Base-by-base conservation (phyloP, 1,139 yeast species). In the Saccharomyces pastorianus region DNA sequence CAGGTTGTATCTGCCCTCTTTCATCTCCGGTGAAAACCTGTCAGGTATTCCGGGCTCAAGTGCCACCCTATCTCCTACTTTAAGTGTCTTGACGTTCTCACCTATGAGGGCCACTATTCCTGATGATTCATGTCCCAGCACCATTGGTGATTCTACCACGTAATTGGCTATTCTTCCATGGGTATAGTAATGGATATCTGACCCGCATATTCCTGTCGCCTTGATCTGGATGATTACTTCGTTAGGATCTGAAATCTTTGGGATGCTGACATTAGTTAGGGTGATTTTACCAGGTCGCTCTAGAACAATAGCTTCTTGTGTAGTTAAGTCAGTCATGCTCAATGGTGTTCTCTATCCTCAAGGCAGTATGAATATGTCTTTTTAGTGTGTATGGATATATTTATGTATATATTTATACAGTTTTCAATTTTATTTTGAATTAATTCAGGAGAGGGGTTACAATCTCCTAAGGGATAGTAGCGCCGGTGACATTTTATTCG, bases 201-300 rank as follows among this genome's bases (percentile, higher is more conserved):
- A 82, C 5, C 95, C 96, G 70, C 96, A 88, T 59, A 88, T 83
- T 49, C 96, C 96, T 0, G 96, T 88, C 56, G 67, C 68, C 58
- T 66, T 68, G 61, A 88, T 85, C 6, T 20, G 44, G 11, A 38
- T 8, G n/a, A 17, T 38, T 9, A 20, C n/a, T 0, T 20, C n/a
- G 26, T 38, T 38, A 9, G 44, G 23, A 23, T 9, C 25, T 38
- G 41, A 38, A 20, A 20, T 38, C 13, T 17, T 38, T 6, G 25
- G n/a, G n/a, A 38, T 38, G n/a, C 20, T 38, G 20, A 38, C 44
- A 38, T 38, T 6, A 8, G 25, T 20, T 17, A 82, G 80, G 34
- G 76, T 72, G 60, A 88, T 85, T 57, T 82, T 82, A 63, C 83
- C 82, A 60, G 83, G 73, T 64, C 81, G 78, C 65, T 82, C 79